phyloP scores from a whole-genome alignment of 2,329 filamentous ascomycete species.

The Colletotrichum sp. region DNA sequence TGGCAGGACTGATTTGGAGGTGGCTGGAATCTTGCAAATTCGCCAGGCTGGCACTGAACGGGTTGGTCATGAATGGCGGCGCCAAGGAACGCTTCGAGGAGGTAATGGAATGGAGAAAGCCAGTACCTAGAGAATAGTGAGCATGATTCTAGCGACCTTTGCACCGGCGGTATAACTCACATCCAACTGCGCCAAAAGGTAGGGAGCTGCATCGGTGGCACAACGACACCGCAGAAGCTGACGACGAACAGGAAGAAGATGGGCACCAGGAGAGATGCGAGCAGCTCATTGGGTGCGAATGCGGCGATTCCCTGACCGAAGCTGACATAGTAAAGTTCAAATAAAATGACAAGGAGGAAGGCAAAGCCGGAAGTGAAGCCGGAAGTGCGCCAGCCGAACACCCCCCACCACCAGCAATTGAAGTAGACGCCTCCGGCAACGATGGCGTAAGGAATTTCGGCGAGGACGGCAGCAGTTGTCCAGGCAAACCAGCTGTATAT shows the following conservation, averaged over 20 bases:
- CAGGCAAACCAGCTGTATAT: constrained; percentile 81
- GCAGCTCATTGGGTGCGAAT: constrained; percentile 68
- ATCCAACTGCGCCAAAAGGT: constrained; percentile 69
- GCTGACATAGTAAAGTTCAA: constrained; percentile 69
- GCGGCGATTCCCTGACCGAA: constrained; percentile 73
- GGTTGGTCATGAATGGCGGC: constrained; percentile 59
- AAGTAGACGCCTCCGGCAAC: constrained; percentile 71
- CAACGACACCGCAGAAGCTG: constrained; percentile 73
- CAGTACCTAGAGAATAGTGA: constrained; percentile 48
- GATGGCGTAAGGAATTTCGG: constrained; percentile 74
- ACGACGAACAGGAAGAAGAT: constrained; percentile 74
- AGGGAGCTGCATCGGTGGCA: constrained; percentile 63
- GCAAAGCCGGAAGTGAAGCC: constrained; percentile 65
- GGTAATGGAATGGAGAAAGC: constrained; percentile 71
- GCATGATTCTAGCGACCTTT: background rate
- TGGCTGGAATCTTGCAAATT: constrained; percentile 65
- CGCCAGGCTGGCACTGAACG: constrained; percentile 58
- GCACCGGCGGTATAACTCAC: constrained; percentile 25
- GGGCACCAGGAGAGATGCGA: constrained; percentile 71
- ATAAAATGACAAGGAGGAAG: constrained; percentile 69
- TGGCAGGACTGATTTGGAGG: constrained; percentile 66
- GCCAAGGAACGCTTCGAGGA: constrained; percentile 66
- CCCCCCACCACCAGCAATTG: constrained; percentile 62
- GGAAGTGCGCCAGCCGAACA: constrained; percentile 51
- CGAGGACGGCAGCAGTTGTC: constrained; percentile 67